Evolutionary conservation across 2,329 filamentous ascomycete genomes (phyloP), one percentile per base, ranked within the genome.

Genomic region (Colletotrichum camelliae): DNA sequence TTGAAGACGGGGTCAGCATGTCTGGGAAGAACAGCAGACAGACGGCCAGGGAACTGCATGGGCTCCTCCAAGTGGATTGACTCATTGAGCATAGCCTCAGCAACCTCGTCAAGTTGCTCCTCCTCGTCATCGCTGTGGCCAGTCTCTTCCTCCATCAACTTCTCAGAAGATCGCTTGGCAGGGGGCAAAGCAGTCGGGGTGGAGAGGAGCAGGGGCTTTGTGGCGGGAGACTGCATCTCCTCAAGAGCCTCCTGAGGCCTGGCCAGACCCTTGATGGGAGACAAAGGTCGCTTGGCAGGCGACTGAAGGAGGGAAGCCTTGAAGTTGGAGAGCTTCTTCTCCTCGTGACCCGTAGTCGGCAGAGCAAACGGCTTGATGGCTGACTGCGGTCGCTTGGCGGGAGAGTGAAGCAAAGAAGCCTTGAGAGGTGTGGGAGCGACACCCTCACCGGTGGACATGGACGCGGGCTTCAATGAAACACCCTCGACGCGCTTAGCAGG

Each of bases 401-500:
- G 88, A 5, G 89, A 90, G 68, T 87, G 86, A 5, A 90, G 80
- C 5, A 89, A 80, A 2, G 84, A 83, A 3, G 79, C 77, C 77
- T 86, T 88, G 78, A 84, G 83, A 7, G 85, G 82, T n/a, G 84
- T 82, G 8, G 74, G 64, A 35, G 72, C n/a, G 12, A 33, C 58
- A 9, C 33, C 60, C 35, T 78, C 75, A 10, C 33, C 60, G 3
- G 73, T 21, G 6, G 80, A 70, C 66, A 83, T 78, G n/a, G 85
- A 83, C 8, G 81, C 82, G 16, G 80, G 74, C 60, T 74, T 74
- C 80, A 77, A 77, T 80, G 64, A 79, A 31, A 84, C 81, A 2
- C 83, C 76, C 4, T 90, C 95, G 60, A 86, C 80, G 43, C 86
- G 85, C 80, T 90, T 91, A 1, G 91, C 89, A 0, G 91, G 91